A percentile compares a stretch with the other conserved stretches of the same genome.
phyloP scores from a whole-genome alignment of 2,329 filamentous ascomycete genomes.

The Cordyceps cateniannulata region DNA sequence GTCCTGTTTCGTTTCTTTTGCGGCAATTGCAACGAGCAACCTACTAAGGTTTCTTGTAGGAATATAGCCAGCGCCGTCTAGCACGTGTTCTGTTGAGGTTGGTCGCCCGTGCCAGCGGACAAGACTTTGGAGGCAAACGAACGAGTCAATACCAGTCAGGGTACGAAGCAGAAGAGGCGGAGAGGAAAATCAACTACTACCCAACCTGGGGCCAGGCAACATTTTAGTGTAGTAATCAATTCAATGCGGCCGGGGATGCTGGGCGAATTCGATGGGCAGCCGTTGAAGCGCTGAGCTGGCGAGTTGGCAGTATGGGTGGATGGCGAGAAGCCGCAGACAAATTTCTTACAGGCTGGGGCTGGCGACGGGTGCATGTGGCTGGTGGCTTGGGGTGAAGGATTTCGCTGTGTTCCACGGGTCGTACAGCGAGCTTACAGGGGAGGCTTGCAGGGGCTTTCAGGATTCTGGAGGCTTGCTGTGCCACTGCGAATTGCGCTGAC shows the following conservation, averaged over 20 bases:
- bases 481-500: not conserved
- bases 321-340: not conserved
- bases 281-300: too few species aligned
- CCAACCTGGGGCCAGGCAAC: too few species aligned
- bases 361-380: not conserved
- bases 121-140: too few species aligned
- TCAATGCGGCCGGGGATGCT: not conserved
- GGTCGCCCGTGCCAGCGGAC: not conserved
- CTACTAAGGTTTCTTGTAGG: not conserved
- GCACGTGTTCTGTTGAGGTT: not conserved
- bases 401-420: not conserved
- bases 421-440: not conserved
- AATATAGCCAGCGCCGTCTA: not conserved
- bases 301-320: not conserved
- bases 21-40: not conserved
- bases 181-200: too few species aligned
- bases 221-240: too few species aligned
- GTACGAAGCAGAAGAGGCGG: not conserved
- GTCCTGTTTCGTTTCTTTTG: not conserved
- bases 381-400: conserved; percentile 3
- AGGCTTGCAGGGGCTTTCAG: not conserved
- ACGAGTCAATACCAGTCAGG: too few species aligned
- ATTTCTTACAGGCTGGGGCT: not conserved
- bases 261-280: not conserved
- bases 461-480: not conserved